Evolutionary conservation across 352 stramenopile species (phyloP), one percentile per base, ranked within the genome.

Genomic region (Pythium chondricola): DNA sequence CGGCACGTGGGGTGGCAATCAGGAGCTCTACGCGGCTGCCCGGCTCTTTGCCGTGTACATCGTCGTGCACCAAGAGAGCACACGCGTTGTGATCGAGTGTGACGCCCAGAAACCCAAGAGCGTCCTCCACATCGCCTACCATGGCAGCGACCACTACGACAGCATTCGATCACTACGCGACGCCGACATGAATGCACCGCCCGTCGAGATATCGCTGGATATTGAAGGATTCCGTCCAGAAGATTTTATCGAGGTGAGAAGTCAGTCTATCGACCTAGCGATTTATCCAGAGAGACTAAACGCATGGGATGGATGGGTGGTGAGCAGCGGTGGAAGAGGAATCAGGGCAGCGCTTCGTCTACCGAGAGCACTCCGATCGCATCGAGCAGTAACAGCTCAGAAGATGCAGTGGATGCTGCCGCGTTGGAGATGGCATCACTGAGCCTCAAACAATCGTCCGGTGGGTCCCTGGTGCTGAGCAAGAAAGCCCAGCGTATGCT

Each of bases 81-180:
- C 58, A 30, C 67, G 76, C 14, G 74, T 86, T 64, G 66, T 86
- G 21, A 88, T 90, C 50, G 75, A 88, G 52, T 90, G 79, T 56
- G 79, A 85, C 41, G 49, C 58, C 5, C 58, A 74, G 14, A 69
- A 71, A 20, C 74, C 80, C 14, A 69, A 43, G 30, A 55, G 58
- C 13, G 51, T 89, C 18, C 47, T 84, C 24, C 71, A 88, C 55
- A 61, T 84, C 25, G 71, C 72, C 13, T 88, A 86, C 43, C 76
- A 86, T 32, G 77, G 72, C 22, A 83, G 69, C 42, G 79, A 93
- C 47, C 82, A 93, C 62, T 91, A 89, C 52, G 82, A 93, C 60
- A 93, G 82, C 42, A 67, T 93, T 18, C 76, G 74, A 11, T 52
- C 65, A 17, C 45, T 85, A 6, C 62, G 58, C 13, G 74, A 88